Conservation (phyloP, 1,284 basidiomycete species). For the Cryptococcus sp. region DNA sequence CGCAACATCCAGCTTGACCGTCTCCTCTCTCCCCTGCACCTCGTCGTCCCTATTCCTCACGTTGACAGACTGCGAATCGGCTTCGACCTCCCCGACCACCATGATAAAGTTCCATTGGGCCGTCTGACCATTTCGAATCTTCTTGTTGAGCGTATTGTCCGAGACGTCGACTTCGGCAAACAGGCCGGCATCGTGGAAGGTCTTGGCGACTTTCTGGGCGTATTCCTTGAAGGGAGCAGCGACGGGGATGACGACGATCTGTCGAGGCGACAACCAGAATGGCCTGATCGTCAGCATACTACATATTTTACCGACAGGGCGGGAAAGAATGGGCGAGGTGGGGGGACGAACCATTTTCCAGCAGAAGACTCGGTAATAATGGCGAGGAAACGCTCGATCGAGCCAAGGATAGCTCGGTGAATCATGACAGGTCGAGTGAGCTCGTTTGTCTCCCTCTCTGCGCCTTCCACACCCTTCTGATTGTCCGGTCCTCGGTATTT, state of each 20-base stretch:
- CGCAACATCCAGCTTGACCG: slow-evolving; percentile 38
- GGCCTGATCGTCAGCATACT: slow-evolving; percentile 55
- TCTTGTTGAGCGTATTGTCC: slow-evolving; percentile 91
- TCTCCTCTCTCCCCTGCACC: slow-evolving; percentile 44
- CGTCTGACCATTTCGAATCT: slow-evolving; percentile 88
- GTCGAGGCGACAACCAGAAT: slow-evolving; percentile 95
- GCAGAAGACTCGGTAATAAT: slow-evolving; percentile 97
- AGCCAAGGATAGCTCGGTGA: slow-evolving; percentile 93
- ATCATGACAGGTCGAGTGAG: slow-evolving; percentile 89
- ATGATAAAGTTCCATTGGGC: slow-evolving; percentile 97
- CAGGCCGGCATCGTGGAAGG: slow-evolving; percentile 65
- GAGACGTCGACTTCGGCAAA: slow-evolving; percentile 90
- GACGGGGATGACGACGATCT: slow-evolving; percentile 91
- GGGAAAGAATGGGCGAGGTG: background rate
- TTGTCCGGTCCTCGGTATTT: slow-evolving; percentile 68
- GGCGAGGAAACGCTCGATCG: slow-evolving; percentile 91
- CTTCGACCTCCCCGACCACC: slow-evolving; percentile 91
- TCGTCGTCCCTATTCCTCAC: slow-evolving; percentile 88
- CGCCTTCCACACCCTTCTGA: slow-evolving; percentile 51
- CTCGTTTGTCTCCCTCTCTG: slow-evolving; percentile 46
- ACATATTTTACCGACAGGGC: background rate
- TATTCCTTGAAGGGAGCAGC: slow-evolving; percentile 81
- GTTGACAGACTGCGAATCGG: slow-evolving; percentile 80
- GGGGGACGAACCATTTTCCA: slow-evolving; percentile 75
- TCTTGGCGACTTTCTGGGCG: slow-evolving; percentile 69